Conservation (phyloP, 169 alveolate species). For the Besnoitia besnoiti region DNA sequence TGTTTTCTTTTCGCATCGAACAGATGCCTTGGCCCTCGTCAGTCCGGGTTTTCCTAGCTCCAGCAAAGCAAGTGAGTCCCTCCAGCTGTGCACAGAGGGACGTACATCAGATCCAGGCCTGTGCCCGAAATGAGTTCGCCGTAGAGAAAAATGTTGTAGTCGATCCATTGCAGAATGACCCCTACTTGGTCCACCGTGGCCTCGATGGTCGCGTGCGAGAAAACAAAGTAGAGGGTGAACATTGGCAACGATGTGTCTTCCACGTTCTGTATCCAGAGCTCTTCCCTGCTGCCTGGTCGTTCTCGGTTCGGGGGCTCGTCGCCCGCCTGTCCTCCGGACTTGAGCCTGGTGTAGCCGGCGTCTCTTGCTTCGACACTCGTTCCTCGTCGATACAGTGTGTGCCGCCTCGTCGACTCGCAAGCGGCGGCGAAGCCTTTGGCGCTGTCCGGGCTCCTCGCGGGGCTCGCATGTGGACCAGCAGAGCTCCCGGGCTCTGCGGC, state of each 20-base stretch:
- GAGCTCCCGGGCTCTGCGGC: too few relatives aligned
- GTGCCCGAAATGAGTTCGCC: constrained; percentile 21
- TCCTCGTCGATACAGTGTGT: too few relatives aligned
- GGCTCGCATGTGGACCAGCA: too few relatives aligned
- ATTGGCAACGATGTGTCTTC: constrained; percentile 16
- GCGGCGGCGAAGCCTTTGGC: too few relatives aligned
- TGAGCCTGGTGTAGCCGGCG: neutral
- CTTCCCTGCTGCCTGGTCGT: neutral
- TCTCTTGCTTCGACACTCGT: neutral
- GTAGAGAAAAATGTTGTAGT: constrained; percentile 36
- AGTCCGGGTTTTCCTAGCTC: too few relatives aligned
- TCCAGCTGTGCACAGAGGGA: too few relatives aligned
- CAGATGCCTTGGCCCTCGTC: too few relatives aligned
- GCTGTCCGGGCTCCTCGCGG: too few relatives aligned
- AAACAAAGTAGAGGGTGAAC: constrained; percentile 23
- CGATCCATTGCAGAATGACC: constrained; percentile 24
- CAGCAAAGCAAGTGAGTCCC: too few relatives aligned
- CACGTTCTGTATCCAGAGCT: neutral
- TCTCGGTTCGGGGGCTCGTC: neutral
- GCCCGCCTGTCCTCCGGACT: neutral
- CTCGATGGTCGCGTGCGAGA: constrained; percentile 21
- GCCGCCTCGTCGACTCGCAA: too few relatives aligned
- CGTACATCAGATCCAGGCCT: neutral
- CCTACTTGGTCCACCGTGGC: constrained; percentile 9
- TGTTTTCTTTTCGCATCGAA: too few relatives aligned